Percentiles rank a stretch among this genome's conserved stretches.
Evolutionary conservation across 345 rosid genomes (phyloP).

Genomic region (Syzygium oleosum): DNA sequence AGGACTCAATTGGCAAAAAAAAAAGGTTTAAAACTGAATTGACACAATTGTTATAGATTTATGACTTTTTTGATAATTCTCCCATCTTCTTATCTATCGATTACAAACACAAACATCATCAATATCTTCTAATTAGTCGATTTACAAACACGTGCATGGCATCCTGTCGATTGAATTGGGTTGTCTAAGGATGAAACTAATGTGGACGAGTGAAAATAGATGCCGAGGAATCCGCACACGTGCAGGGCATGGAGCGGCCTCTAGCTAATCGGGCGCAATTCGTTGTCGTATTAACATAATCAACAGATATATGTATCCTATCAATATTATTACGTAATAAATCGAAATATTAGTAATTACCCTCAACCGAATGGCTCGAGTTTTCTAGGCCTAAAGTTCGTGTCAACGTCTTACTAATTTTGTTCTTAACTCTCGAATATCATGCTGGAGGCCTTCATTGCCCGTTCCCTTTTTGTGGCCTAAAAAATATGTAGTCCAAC

Average conservation of each 20-base stretch:
- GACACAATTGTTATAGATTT: too few species aligned
- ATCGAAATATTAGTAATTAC: neutral
- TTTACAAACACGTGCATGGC: neutral
- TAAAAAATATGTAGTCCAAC: neutral
- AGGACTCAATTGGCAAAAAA: too few species aligned
- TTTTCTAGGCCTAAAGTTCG: neutral
- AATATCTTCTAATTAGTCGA: neutral
- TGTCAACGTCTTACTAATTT: neutral
- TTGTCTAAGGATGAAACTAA: neutral
- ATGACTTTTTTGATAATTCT: too few species aligned
- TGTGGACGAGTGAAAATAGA: neutral
- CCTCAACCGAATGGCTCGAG: neutral
- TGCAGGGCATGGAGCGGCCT: neutral
- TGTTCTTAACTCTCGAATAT: neutral
- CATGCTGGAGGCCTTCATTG: neutral
- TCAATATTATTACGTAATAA: neutral
- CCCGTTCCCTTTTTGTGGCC: neutral
- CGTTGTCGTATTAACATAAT: neutral
- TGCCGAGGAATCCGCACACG: neutral
- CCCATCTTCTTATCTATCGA: neutral
- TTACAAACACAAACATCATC: neutral
- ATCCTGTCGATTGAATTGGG: neutral
- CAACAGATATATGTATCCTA: neutral
- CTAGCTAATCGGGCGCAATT: neutral
- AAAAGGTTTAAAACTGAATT: too few species aligned